A percentile compares a stretch with the other conserved stretches of the same genome.
Conservation (phyloP, 352 stramenopile species). For the Achlya hypogyna region DNA sequence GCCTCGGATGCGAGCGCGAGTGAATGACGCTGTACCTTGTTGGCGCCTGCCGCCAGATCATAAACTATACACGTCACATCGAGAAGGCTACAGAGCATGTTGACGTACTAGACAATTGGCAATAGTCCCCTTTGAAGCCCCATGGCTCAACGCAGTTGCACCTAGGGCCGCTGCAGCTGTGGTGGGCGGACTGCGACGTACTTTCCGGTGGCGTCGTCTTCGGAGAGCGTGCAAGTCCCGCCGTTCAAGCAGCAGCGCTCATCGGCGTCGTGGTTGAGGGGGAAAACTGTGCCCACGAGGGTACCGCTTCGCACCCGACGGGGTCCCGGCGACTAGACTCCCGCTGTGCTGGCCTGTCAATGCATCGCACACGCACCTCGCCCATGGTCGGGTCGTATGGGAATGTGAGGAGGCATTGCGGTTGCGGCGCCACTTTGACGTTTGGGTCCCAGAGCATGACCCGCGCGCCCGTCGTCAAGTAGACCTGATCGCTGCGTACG, state of each 20-base stretch:
- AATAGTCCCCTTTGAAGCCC: conserved; percentile 59
- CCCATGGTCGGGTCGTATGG: conserved; percentile 49
- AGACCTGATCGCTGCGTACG: conserved; percentile 38
- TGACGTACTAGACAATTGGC: conserved; percentile 44
- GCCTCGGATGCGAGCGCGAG: neutral
- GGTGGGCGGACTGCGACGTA: neutral
- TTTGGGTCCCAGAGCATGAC: conserved; percentile 63
- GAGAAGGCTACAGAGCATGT: neutral
- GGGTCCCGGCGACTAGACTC: conserved; percentile 31
- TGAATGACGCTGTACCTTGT: conserved; percentile 19
- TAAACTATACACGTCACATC: conserved; percentile 34
- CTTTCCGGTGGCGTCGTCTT: conserved; percentile 52
- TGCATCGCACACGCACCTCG: conserved; percentile 22
- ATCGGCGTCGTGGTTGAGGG: conserved; percentile 66
- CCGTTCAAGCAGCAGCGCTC: conserved; percentile 56
- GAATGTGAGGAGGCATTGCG: conserved; percentile 40
- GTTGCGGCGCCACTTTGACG: conserved; percentile 42
- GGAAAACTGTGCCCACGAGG: conserved; percentile 50
- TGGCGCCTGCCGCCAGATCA: conserved; percentile 38
- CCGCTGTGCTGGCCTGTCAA: no score
- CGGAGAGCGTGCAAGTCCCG: conserved; percentile 31
- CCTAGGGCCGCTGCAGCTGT: neutral
- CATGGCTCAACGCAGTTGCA: conserved; percentile 57
- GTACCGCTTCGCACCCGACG: conserved; percentile 49
- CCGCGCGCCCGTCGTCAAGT: conserved; percentile 37